phyloP scores from a whole-genome alignment of 2,329 filamentous ascomycete genomes.

The Fusarium bactridioides region DNA sequence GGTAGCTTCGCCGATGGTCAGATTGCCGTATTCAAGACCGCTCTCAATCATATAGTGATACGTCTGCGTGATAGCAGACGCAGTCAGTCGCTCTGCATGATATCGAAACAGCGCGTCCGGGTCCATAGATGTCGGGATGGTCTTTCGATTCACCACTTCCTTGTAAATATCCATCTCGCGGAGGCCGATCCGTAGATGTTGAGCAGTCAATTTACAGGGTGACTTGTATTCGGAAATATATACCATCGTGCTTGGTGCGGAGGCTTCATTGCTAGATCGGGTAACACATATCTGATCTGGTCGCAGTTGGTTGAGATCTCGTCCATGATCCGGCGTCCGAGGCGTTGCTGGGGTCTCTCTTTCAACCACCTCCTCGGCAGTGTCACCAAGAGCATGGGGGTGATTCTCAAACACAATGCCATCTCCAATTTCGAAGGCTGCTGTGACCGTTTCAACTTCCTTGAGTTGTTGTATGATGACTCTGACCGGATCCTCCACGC shows the following conservation, averaged over 20 bases:
- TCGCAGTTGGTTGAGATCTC: constrained; percentile 24
- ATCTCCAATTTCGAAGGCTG: constrained; percentile 38
- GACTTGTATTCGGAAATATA: constrained; percentile 56
- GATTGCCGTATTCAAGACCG: constrained; percentile 53
- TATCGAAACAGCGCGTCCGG: constrained; percentile 46
- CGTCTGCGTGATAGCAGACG: constrained; percentile 55
- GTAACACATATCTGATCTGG: constrained; percentile 45
- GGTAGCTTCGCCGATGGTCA: constrained; percentile 34
- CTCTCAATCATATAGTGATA: constrained; percentile 59
- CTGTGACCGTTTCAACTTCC: constrained; percentile 23
- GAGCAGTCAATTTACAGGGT: constrained; percentile 54
- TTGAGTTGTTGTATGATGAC: constrained; percentile 43
- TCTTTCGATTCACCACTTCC: constrained; percentile 44
- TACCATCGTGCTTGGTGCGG: constrained; percentile 19
- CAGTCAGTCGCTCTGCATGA: constrained; percentile 48
- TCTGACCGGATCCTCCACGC: constrained; percentile 44
- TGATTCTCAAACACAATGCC: constrained; percentile 47
- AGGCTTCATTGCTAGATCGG: constrained; percentile 36
- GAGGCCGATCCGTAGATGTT: constrained; percentile 53
- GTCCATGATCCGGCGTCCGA: constrained; percentile 27
- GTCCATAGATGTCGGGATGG: constrained; percentile 36
- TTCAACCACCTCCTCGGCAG: constrained; percentile 40
- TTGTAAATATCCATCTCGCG: constrained; percentile 48
- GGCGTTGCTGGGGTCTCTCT: constrained; percentile 21
- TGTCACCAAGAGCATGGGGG: constrained; percentile 39